Conservation (phyloP, 106 monocot genomes). For the Platanthera guangdongensis region DNA sequence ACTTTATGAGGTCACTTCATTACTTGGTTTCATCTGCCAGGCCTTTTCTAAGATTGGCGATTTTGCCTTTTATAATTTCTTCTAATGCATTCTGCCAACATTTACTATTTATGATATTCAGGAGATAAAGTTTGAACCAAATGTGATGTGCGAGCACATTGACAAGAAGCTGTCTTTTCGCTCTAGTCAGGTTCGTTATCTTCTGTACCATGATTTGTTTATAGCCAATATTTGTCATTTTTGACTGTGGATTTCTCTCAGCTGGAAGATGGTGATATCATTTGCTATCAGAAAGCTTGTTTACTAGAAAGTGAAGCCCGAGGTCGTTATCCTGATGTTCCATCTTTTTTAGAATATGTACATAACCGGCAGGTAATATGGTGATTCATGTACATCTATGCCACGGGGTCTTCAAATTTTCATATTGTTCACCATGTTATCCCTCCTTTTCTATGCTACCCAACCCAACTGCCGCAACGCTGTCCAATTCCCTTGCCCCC, state of each 20-base stretch:
- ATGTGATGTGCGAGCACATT: slow-evolving; percentile 92
- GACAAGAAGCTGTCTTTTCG: slow-evolving; percentile 78
- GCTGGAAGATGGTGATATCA: slow-evolving; percentile 97
- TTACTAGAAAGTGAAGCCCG: slow-evolving; percentile 37
- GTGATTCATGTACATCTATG: too few species aligned
- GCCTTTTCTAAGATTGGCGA: too few species aligned
- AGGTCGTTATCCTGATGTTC: slow-evolving; percentile 69
- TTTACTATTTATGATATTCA: slow-evolving; percentile 39
- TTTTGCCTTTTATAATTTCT: too few species aligned
- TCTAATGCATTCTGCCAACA: not conserved
- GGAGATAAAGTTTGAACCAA: slow-evolving; percentile 98
- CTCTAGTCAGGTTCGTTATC: slow-evolving; percentile 75
- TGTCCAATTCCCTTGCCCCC: too few species aligned
- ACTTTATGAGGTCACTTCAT: slow-evolving; percentile 73
- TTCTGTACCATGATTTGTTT: slow-evolving; percentile 15
- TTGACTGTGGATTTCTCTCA: slow-evolving; percentile 12
- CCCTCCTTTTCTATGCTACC: too few species aligned
- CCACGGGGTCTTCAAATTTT: too few species aligned
- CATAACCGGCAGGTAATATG: slow-evolving; percentile 77
- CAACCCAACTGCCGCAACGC: too few species aligned
- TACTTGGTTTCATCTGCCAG: not conserved
- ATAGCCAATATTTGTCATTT: not conserved
- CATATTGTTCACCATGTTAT: too few species aligned
- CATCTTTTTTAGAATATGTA: slow-evolving; percentile 87
- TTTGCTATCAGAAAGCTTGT: slow-evolving; percentile 76